Evolutionary conservation across 306 rosid species (phyloP).

Genomic region (Vigna radiata): DNA sequence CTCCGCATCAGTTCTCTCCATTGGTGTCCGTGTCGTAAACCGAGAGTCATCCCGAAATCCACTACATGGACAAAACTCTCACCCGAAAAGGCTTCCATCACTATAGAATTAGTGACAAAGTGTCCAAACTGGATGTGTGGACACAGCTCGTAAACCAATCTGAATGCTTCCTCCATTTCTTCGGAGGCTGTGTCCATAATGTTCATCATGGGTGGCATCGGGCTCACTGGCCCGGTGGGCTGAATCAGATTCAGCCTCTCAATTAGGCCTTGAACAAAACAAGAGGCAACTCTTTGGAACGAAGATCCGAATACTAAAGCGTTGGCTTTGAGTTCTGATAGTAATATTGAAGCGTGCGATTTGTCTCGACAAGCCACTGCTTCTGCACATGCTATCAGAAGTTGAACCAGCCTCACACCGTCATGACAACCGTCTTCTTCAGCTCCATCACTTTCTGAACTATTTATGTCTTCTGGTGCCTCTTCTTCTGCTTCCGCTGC

Average conservation of each 20-base stretch:
- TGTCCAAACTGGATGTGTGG: slow-evolving; percentile 92
- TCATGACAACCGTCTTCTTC: slow-evolving; percentile 68
- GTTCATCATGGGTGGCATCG: slow-evolving; percentile 49
- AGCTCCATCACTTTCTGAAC: slow-evolving; percentile 39
- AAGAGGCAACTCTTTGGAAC: slow-evolving; percentile 87
- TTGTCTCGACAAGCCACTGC: slow-evolving; percentile 92
- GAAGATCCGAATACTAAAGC: slow-evolving; percentile 86
- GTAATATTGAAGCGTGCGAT: slow-evolving; percentile 66
- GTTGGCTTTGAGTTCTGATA: slow-evolving; percentile 65
- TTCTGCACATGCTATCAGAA: slow-evolving; percentile 84
- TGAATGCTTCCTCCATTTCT: slow-evolving; percentile 73
- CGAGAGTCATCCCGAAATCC: slow-evolving; percentile 83
- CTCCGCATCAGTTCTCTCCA: slow-evolving; percentile 70
- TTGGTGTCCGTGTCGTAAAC: slow-evolving; percentile 74
- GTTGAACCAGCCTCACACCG: slow-evolving; percentile 87
- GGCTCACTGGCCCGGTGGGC: slow-evolving; percentile 58
- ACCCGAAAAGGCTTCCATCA: slow-evolving; percentile 98
- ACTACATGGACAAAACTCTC: slow-evolving; percentile 81
- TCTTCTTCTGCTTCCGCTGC: slow-evolving; percentile 80
- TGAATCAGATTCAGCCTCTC: slow-evolving; percentile 66
- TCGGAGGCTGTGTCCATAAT: slow-evolving; percentile 61
- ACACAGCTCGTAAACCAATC: slow-evolving; percentile 72
- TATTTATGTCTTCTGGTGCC: slow-evolving; percentile 47
- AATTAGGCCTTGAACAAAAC: slow-evolving; percentile 78
- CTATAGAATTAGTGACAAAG: slow-evolving; percentile 70